Evolutionary conservation across 139 green algal species (phyloP).

Genomic region (Asterochloris erici): DNA sequence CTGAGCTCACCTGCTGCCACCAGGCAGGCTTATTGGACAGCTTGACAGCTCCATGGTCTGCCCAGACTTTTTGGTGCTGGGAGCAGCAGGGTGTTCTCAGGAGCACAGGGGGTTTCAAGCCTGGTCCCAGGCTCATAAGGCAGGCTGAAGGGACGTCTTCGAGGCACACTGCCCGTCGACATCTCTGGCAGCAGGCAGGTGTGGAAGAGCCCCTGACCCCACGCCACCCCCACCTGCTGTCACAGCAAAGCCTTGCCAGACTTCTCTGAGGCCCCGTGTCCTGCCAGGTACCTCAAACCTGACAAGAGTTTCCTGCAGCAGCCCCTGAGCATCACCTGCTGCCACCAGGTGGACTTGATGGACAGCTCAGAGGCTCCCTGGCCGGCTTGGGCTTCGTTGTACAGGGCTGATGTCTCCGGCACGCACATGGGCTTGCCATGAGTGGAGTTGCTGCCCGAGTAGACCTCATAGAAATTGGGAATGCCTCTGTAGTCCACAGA

Average conservation of each 20-base stretch:
- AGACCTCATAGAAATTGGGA: conserved; percentile 9
- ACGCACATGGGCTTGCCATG: conserved; percentile 9
- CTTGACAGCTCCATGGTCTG: not conserved
- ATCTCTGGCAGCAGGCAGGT: too few species aligned
- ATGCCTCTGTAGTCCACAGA: conserved; percentile 6
- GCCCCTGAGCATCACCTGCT: not conserved
- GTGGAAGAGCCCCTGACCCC: too few species aligned
- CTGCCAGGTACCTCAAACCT: not conserved
- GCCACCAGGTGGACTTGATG: conserved; percentile 4
- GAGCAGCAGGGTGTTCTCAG: too few species aligned
- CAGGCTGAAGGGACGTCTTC: too few species aligned
- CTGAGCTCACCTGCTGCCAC: not conserved
- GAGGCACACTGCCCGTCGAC: too few species aligned
- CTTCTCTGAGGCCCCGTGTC: too few species aligned
- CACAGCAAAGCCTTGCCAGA: too few species aligned
- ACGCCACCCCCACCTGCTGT: not conserved
- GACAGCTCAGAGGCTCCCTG: not conserved
- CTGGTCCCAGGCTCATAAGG: too few species aligned
- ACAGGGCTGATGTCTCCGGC: conserved; percentile 2
- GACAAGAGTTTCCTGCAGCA: not conserved
- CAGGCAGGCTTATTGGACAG: not conserved
- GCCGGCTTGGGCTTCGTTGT: not conserved
- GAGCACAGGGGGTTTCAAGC: too few species aligned
- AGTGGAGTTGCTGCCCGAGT: not conserved
- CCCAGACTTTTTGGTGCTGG: not conserved